A percentile compares a stretch with the other conserved stretches of the same genome.
These are phyloP conservation scores for Penicillium bovifimosum DNA, from an alignment of 495 filamentous ascomycete species.

Conservation along the genomic window DNA sequence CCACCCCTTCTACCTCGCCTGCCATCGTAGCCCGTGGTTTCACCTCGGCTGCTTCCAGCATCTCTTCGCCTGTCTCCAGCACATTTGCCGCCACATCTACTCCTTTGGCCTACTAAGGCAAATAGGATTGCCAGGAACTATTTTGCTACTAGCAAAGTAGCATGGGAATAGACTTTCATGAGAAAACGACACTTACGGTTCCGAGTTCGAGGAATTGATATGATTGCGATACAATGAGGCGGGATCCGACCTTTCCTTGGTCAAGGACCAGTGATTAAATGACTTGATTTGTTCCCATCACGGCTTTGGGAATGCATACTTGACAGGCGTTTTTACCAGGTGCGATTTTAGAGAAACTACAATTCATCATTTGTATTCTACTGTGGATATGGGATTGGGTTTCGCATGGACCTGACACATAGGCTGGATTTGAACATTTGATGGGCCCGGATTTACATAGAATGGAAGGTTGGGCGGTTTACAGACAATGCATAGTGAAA, in stretches of 20 bases:
- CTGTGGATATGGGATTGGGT: conserved; percentile 11
- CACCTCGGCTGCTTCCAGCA: conserved; percentile 11
- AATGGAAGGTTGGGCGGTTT: conserved; percentile 1
- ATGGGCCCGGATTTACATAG: conserved; percentile 5
- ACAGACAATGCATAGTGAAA: neutral
- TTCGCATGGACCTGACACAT: conserved; percentile 2
- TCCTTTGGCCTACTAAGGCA: conserved; percentile 7
- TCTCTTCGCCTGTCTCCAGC: conserved; percentile 7
- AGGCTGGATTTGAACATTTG: conserved; percentile 14
- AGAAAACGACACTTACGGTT: conserved; percentile 6
- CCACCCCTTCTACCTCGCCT: conserved; percentile 1
- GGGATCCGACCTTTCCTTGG: neutral
- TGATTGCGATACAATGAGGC: conserved; percentile 9
- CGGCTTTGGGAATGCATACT: conserved; percentile 7
- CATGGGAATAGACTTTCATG: conserved; percentile 1
- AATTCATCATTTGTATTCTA: conserved; percentile 16
- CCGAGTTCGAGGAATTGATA: conserved; percentile 4
- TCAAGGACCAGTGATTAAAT: neutral
- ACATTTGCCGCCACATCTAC: conserved; percentile 7
- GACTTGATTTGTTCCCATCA: conserved; percentile 3
- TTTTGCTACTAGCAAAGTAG: neutral
- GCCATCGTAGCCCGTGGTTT: neutral
- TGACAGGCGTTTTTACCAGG: conserved; percentile 11
- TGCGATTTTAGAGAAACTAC: neutral
- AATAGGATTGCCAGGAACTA: neutral